phyloP scores from a whole-genome alignment of 202 grass and related monocot species.

The Setaria italica region DNA sequence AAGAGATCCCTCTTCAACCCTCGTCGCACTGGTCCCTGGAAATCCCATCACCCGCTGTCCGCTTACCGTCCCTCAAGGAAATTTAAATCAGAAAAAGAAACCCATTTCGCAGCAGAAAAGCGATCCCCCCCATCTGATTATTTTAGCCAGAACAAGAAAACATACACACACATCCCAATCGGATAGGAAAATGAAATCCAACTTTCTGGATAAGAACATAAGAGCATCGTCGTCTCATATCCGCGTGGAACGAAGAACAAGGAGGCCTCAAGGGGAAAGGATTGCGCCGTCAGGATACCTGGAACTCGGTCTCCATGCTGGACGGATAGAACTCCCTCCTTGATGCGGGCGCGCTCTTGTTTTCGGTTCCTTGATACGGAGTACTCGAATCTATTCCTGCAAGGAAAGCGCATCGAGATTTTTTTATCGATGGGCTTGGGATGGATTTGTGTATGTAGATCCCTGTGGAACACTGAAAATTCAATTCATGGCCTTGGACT shows the following conservation, averaged over 20 bases:
- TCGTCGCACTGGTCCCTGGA: background rate
- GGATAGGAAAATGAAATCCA: background rate
- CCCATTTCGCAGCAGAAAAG: background rate
- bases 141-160: background rate
- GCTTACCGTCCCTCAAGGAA: background rate
- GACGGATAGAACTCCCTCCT: background rate
- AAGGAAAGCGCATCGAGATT: background rate
- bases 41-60: background rate
- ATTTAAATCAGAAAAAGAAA: background rate
- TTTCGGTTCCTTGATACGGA: background rate
- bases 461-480: background rate
- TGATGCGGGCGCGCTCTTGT: background rate
- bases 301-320: conserved; percentile 52
- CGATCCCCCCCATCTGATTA: background rate
- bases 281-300: conserved; percentile 25
- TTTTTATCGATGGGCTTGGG: background rate
- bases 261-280: background rate
- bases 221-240: background rate
- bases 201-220: background rate
- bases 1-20: background rate
- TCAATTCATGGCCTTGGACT: background rate
- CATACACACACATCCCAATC: background rate
- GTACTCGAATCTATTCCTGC: background rate
- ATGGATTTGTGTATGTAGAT: background rate
- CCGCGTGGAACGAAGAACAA: background rate